Conservation (phyloP, 106 monocot species). For the Cymbidium sinense region DNA sequence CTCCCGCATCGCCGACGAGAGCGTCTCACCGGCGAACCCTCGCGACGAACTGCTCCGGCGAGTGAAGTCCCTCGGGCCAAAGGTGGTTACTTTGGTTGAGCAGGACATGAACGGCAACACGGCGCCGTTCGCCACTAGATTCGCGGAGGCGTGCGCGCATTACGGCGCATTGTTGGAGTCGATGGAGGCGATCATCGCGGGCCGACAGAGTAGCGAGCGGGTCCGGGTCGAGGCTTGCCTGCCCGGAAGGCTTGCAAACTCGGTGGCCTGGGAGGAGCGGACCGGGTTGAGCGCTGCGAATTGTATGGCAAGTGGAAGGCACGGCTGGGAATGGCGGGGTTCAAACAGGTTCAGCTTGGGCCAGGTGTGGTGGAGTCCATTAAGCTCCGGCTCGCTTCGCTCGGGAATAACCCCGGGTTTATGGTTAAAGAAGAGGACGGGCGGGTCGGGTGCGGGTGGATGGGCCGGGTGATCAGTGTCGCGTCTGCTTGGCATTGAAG, state of each 20-base stretch:
- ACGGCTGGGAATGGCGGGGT: conserved; percentile 50
- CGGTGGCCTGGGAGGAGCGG: conserved; percentile 28
- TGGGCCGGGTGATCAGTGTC: conserved; percentile 35
- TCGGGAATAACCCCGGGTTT: conserved; percentile 27
- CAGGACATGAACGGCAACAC: conserved; percentile 59
- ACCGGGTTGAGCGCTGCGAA: conserved; percentile 44
- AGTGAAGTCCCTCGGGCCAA: conserved; percentile 22
- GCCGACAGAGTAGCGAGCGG: conserved; percentile 10
- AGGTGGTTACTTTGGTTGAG: conserved; percentile 30
- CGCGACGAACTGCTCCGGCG: conserved; percentile 44
- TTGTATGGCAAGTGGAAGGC: conserved; percentile 63
- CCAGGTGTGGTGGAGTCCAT: conserved; percentile 18
- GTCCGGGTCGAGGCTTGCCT: conserved; percentile 23
- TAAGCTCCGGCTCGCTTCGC: conserved; percentile 14
- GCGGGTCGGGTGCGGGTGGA: conserved; percentile 37
- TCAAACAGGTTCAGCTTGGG: conserved; percentile 18
- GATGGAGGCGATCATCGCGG: conserved; percentile 17
- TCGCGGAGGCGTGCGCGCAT: conserved; percentile 34
- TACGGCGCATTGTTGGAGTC: conserved; percentile 44
- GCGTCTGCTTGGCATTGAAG: conserved; percentile 40
- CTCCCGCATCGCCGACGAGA: conserved; percentile 45
- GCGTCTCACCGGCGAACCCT: conserved; percentile 51
- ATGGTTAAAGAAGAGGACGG: conserved; percentile 32
- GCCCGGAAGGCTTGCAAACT: conserved; percentile 18
- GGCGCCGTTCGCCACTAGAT: conserved; percentile 39